Evolutionary conservation across 306 rosid species (phyloP).

Genomic region (Potentilla sterilis): DNA sequence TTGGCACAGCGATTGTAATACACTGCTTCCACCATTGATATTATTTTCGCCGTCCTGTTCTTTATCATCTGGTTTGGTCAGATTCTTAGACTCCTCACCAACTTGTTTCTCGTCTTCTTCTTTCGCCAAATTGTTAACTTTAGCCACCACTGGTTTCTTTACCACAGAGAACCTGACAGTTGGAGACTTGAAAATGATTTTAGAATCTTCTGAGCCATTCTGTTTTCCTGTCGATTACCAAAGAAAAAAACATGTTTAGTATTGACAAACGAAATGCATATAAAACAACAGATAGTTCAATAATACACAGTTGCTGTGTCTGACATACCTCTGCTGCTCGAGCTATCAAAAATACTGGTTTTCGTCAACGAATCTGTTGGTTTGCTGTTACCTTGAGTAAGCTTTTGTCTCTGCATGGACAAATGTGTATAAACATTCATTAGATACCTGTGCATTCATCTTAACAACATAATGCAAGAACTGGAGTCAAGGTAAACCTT

Average conservation of each 20-base stretch:
- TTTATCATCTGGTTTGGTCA: conserved; percentile 23
- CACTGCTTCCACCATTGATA: conserved; percentile 19
- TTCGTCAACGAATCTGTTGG: conserved; percentile 50
- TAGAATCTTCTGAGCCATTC: conserved; percentile 27
- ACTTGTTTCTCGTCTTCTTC: conserved; percentile 28
- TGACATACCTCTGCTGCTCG: conserved; percentile 41
- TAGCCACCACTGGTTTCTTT: conserved; percentile 46
- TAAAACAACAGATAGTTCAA: background rate
- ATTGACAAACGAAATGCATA: background rate
- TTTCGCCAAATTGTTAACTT: conserved; percentile 22
- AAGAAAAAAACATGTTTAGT: conserved; percentile 2
- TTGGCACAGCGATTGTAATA: conserved; percentile 51
- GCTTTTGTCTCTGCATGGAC: conserved; percentile 51
- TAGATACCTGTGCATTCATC: background rate
- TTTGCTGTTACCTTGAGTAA: conserved; percentile 34
- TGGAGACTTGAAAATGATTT: conserved; percentile 37
- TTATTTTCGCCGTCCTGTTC: conserved; percentile 28
- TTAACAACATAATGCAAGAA: background rate
- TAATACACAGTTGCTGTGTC: background rate
- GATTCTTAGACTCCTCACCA: conserved; percentile 21
- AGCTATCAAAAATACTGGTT: conserved; percentile 37
- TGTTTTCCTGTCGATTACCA: conserved; percentile 44
- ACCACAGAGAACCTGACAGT: conserved; percentile 44
- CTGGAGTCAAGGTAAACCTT: background rate
- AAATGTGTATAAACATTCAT: conserved; percentile 8